A percentile compares a stretch with the other conserved stretches of the same genome.
Evolutionary conservation across 768 basidiomycete genomes (phyloP).

Genomic region (Ramaria sp.): DNA sequence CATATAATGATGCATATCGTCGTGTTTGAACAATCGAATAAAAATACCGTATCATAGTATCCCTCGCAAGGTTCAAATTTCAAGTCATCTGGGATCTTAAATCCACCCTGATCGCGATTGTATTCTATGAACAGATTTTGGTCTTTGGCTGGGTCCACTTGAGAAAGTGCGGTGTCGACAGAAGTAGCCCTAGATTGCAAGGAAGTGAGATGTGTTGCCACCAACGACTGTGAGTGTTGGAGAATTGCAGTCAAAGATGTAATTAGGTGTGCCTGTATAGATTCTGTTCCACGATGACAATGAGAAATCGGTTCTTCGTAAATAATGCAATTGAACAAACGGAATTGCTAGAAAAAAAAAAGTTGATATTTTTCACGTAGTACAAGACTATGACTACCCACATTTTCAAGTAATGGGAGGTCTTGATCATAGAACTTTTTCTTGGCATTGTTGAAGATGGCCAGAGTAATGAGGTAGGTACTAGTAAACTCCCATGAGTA

Average conservation of each 20-base stretch:
- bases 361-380: neutral
- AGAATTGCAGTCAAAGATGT: conserved; percentile 44
- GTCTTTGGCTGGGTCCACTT: conserved; percentile 48
- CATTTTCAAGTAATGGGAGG: conserved; percentile 61
- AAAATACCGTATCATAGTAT: conserved; percentile 66
- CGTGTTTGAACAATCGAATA: neutral
- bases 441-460: conserved; percentile 59
- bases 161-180: conserved; percentile 36
- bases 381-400: conserved; percentile 25
- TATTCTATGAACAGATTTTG: conserved; percentile 63
- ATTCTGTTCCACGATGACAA: conserved; percentile 32
- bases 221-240: conserved; percentile 46
- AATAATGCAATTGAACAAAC: conserved; percentile 29
- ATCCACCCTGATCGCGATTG: conserved; percentile 46
- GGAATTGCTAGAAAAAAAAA: conserved; percentile 46
- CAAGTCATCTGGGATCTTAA: conserved; percentile 56
- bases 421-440: conserved; percentile 61
- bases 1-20: neutral
- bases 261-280: conserved; percentile 55
- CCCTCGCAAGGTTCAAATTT: conserved; percentile 61
- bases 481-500: conserved; percentile 24
- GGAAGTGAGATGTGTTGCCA: conserved; percentile 44
- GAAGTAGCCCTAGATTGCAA: conserved; percentile 39
- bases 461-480: conserved; percentile 58
- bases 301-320: neutral